Conservation (phyloP, 306 rosid species). For the Trifolium fragiferum region DNA sequence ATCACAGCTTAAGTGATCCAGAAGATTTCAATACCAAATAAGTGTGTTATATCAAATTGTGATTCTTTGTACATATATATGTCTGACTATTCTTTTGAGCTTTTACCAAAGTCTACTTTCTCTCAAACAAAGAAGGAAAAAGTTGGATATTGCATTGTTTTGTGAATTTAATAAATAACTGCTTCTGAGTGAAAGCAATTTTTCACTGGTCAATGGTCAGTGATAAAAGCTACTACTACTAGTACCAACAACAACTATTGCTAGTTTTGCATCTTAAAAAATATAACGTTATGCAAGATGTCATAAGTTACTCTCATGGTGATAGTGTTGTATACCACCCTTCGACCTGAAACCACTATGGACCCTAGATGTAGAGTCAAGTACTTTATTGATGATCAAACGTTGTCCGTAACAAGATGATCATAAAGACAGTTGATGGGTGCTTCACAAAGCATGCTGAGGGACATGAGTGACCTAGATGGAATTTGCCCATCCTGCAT, state of each 20-base stretch:
- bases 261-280: background rate
- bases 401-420: too few species aligned
- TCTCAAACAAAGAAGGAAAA: background rate
- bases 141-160: conserved; percentile 20
- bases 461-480: too few species aligned
- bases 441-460: too few species aligned
- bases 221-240: background rate
- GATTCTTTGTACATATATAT: background rate
- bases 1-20: background rate
- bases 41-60: conserved; percentile 6
- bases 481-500: too few species aligned
- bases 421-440: too few species aligned
- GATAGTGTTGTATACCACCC: too few species aligned
- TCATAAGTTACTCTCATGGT: too few species aligned
- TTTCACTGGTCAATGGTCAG: conserved; percentile 35
- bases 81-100: conserved; percentile 5
- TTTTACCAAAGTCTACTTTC: conserved; percentile 20
- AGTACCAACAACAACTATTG: conserved; percentile 2
- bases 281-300: too few species aligned
- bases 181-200: conserved; percentile 30
- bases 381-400: too few species aligned
- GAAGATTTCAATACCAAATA: background rate
- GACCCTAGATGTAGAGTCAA: too few species aligned
- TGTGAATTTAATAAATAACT: conserved; percentile 14
- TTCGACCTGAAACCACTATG: too few species aligned